A percentile compares a stretch with the other conserved stretches of the same genome.
These are phyloP conservation scores for Daldinia caldariorum DNA, from an alignment of 495 filamentous ascomycete species.

Conservation along the genomic window DNA sequence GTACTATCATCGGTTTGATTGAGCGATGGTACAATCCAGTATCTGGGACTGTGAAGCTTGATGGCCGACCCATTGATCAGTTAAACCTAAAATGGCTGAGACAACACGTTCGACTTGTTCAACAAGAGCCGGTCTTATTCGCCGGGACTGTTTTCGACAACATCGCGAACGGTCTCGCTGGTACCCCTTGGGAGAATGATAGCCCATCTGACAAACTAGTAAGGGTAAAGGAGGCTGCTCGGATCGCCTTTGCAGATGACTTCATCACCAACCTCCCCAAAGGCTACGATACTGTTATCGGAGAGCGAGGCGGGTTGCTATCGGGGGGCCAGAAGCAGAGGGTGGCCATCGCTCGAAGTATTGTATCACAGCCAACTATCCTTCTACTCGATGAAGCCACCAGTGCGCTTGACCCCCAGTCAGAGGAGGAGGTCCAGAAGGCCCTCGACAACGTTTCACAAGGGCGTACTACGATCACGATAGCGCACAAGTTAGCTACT, in stretches of 20 bases:
- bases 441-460: slow-evolving; percentile 72
- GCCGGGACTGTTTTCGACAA: slow-evolving; percentile 68
- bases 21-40: slow-evolving; percentile 84
- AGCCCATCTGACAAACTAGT: slow-evolving; percentile 47
- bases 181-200: slow-evolving; percentile 53
- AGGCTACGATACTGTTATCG: slow-evolving; percentile 66
- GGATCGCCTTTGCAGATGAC: slow-evolving; percentile 52
- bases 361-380: slow-evolving; percentile 78
- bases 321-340: slow-evolving; percentile 70
- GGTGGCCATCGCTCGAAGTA: slow-evolving; percentile 76
- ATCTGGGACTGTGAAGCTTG: slow-evolving; percentile 52
- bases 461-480: slow-evolving; percentile 81
- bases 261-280: slow-evolving; percentile 58
- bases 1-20: slow-evolving; percentile 48
- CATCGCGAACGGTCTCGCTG: slow-evolving; percentile 59
- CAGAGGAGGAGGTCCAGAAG: slow-evolving; percentile 74
- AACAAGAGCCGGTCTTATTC: slow-evolving; percentile 70
- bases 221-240: slow-evolving; percentile 55
- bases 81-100: slow-evolving; percentile 63
- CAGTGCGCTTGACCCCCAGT: slow-evolving; percentile 76
- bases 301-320: slow-evolving; percentile 60
- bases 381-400: slow-evolving; percentile 87
- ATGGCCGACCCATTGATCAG: slow-evolving; percentile 55
- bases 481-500: slow-evolving; percentile 76
- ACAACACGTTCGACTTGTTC: slow-evolving; percentile 62